Base-by-base conservation (phyloP, 495 filamentous ascomycete species). In the Neurospora sp. region DNA sequence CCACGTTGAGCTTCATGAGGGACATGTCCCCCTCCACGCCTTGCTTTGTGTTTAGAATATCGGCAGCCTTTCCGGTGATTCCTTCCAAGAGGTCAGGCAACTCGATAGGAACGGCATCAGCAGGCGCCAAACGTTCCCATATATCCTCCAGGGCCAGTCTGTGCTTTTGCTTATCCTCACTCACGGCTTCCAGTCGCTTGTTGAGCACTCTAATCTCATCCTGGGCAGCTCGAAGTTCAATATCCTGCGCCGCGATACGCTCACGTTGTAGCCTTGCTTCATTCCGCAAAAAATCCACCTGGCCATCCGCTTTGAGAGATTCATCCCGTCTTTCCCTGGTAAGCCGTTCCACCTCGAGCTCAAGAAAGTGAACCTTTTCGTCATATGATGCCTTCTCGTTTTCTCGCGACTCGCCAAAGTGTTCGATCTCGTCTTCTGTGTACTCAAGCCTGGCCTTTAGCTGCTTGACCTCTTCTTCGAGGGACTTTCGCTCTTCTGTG, bases 371-470 rank as follows among this genome's bases (percentile, higher is more conserved):
- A 20, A 93, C 86, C 69, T 85, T 90, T 31, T 91, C 87, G 69
- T 96, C 91, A 9, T 87, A 83, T 2, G 86, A 88, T 8, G 87
- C 85, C 77, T 87, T 90, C 74, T 94, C 93, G 75, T 94, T 90
- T 71, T 96, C 93, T 6, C 92, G 87, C 68, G 90, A 90, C 74
- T 93, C 94, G n/a, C 94, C 85, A 31, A 93, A 85, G 35, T 93
- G 86, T 73, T 97, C 93, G 59, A 98, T 86, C 75, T 96, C 94
- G 74, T 97, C 94, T 79, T 98, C 94, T 31, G 92, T 83, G 73
- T 97, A 93, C 75, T 99, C 96, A 0, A 93, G 85, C 69, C 90
- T 91, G 37, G 89, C 83, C 74, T 91, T 93, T 71, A 93, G 85
- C 38, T 88, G 88, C 71, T 89, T 89, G 70, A 94, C 87, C 80